These are phyloP conservation scores for Cyclotella baltica DNA, from an alignment of 108 stramenopile genomes.

Conservation along the genomic window DNA sequence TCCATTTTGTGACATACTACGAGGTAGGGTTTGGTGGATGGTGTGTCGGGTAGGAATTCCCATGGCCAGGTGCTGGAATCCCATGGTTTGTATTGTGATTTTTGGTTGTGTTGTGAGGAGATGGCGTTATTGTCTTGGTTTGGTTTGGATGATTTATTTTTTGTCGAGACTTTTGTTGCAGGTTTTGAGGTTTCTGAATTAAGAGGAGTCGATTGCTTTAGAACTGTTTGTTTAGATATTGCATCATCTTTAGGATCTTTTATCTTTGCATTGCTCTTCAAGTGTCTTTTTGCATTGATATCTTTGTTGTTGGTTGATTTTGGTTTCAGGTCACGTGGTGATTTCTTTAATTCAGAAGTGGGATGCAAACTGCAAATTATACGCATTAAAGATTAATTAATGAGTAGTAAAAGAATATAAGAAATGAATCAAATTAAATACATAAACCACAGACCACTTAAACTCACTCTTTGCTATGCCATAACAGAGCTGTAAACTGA, in stretches of 20 bases:
- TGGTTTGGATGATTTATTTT: background rate
- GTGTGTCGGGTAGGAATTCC: background rate
- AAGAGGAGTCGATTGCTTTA: no score
- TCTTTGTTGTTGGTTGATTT: background rate
- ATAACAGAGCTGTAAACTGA: background rate
- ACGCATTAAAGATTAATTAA: no score
- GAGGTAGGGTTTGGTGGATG: constrained; percentile 9
- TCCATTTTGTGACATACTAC: constrained; percentile 9
- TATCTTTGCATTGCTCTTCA: no score
- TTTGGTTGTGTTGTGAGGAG: background rate
- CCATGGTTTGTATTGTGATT: background rate
- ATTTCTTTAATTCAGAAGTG: no score
- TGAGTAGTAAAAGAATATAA: no score
- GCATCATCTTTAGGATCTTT: no score
- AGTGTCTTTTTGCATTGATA: background rate
- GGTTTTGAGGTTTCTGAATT: no score
- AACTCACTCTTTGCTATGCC: constrained; percentile 7
- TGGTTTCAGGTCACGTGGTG: no score
- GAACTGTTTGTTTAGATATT: no score
- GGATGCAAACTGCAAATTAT: no score
- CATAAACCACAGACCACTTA: background rate
- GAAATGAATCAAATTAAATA: background rate
- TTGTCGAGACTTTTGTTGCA: no score
- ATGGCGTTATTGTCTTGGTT: background rate
- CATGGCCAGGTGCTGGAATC: constrained; percentile 5